Evolutionary conservation across 257 asterid species (phyloP).

Genomic region (Salvia rosmarinus): DNA sequence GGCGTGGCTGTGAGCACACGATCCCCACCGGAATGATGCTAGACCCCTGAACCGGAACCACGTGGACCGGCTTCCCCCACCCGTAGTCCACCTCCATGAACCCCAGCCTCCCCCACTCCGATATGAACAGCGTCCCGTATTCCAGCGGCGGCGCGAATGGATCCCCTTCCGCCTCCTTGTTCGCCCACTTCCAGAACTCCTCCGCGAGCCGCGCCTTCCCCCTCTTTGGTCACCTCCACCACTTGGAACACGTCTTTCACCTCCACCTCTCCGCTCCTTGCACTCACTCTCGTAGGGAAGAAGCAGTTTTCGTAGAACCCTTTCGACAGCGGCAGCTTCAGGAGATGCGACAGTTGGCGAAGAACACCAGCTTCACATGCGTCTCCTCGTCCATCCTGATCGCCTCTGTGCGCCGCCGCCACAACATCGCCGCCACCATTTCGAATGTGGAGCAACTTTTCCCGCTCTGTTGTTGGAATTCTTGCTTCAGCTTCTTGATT

Average conservation of each 20-base stretch:
- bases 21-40: conserved; percentile 51
- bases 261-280: conserved; percentile 24
- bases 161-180: conserved; percentile 26
- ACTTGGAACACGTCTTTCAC: conserved; percentile 30
- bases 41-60: conserved; percentile 56
- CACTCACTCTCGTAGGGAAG: conserved; percentile 46
- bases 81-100: conserved; percentile 58
- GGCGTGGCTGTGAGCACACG: conserved; percentile 38
- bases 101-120: conserved; percentile 65
- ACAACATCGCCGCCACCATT: conserved; percentile 46
- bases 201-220: conserved; percentile 37
- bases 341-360: conserved; percentile 51
- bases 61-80: conserved; percentile 56
- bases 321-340: conserved; percentile 38
- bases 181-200: conserved; percentile 39
- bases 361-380: conserved; percentile 45
- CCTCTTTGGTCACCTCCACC: conserved; percentile 54
- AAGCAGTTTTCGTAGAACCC: conserved; percentile 63
- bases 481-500: conserved; percentile 44
- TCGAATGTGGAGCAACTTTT: conserved; percentile 50
- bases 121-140: conserved; percentile 49
- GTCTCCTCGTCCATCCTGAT: conserved; percentile 31
- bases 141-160: conserved; percentile 47
- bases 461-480: conserved; percentile 33
- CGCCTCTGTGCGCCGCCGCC: conserved; percentile 49